These are phyloP conservation scores for Smittium mucronatum DNA, from an alignment of 371 early-diverging fungal genomes.

Conservation along the genomic window DNA sequence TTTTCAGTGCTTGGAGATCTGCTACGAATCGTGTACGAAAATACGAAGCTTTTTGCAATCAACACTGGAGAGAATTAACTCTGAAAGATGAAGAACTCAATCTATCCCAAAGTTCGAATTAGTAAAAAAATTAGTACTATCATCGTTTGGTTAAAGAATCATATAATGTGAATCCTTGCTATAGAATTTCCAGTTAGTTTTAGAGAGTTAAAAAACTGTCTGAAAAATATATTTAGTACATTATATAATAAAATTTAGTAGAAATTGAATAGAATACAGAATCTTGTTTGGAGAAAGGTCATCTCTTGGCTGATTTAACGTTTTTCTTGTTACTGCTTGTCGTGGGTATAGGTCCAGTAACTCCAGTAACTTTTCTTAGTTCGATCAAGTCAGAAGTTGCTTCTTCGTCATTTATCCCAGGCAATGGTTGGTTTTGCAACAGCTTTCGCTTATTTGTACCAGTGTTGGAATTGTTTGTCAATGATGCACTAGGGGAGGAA, in stretches of 20 bases:
- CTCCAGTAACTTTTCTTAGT: conserved; percentile 28
- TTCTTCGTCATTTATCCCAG: conserved; percentile 27
- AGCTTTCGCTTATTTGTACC: conserved; percentile 18
- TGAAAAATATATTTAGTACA: too few species aligned
- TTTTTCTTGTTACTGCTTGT: conserved; percentile 15
- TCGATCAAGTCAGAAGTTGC: conserved; percentile 28
- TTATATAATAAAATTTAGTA: too few species aligned
- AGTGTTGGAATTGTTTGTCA: not conserved
- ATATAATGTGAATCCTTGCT: too few species aligned
- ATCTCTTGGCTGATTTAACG: conserved; percentile 22
- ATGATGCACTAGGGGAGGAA: not conserved
- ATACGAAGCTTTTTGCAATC: not conserved
- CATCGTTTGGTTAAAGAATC: too few species aligned
- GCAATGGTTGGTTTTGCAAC: conserved; percentile 19
- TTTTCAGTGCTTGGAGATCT: not conserved
- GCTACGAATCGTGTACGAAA: not conserved
- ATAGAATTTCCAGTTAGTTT: too few species aligned
- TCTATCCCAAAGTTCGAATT: too few species aligned
- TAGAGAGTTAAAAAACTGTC: too few species aligned
- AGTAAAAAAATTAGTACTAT: too few species aligned
- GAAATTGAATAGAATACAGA: too few species aligned
- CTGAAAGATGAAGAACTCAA: too few species aligned
- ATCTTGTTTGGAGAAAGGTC: too few species aligned
- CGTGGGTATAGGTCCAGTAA: conserved; percentile 24
- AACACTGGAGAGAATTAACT: not conserved